A percentile compares a stretch with the other conserved stretches of the same genome.
These are phyloP conservation scores for Quercus tomentella DNA, from an alignment of 331 rosid genomes.

Conservation along the genomic window DNA sequence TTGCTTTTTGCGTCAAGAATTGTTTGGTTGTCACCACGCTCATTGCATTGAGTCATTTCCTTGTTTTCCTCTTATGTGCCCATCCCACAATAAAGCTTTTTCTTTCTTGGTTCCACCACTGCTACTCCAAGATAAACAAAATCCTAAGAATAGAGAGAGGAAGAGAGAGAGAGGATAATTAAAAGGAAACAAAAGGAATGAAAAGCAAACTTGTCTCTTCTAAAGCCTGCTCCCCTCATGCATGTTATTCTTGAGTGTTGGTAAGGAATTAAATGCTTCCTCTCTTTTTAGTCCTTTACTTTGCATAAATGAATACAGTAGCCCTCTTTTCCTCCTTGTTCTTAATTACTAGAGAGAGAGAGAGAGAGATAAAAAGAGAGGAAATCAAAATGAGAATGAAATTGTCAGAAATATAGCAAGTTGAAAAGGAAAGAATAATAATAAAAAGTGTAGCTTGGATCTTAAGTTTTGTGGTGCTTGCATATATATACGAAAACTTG, in stretches of 20 bases:
- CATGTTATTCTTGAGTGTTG: slow-evolving; percentile 36
- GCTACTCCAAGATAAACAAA: slow-evolving; percentile 11
- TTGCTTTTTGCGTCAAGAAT: slow-evolving; percentile 37
- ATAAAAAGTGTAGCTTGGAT: slow-evolving; percentile 58
- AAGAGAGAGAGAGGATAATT: slow-evolving; percentile 5
- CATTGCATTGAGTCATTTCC: slow-evolving; percentile 68
- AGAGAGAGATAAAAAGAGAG: slow-evolving; percentile 1
- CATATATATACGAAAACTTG: slow-evolving; percentile 50
- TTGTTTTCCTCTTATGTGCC: slow-evolving; percentile 25
- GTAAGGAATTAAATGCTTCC: slow-evolving; percentile 58
- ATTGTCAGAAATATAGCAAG: slow-evolving; percentile 27
- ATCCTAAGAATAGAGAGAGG: slow-evolving; percentile 1
- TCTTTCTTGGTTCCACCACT: slow-evolving; percentile 26
- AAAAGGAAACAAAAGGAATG: slow-evolving; percentile 23
- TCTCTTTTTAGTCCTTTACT: slow-evolving; percentile 39
- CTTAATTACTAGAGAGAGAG: slow-evolving; percentile 15
- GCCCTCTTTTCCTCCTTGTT: slow-evolving; percentile 18
- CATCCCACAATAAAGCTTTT: slow-evolving; percentile 28
- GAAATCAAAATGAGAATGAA: slow-evolving; percentile 28
- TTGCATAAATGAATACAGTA: slow-evolving; percentile 34
- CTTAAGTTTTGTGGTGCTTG: slow-evolving; percentile 49
- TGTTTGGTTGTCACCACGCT: slow-evolving; percentile 30
- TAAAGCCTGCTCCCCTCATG: slow-evolving; percentile 48
- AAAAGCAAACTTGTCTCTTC: slow-evolving; percentile 45
- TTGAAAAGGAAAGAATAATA: slow-evolving; percentile 19